Evolutionary conservation across 768 basidiomycete genomes (phyloP).

Genomic region (Mycena venus): DNA sequence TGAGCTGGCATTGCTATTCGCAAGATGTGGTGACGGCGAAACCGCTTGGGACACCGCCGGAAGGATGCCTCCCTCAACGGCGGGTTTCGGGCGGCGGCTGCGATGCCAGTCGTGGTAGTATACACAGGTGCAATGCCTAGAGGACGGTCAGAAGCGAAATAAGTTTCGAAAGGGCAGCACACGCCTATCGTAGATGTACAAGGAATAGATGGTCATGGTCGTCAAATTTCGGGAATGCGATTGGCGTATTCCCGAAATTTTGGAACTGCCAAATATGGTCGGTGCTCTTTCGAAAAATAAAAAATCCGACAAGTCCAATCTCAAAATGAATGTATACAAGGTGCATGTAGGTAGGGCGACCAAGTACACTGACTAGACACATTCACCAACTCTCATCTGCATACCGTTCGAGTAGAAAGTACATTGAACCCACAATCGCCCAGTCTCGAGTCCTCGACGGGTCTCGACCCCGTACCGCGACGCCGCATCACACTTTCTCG

Average conservation of each 20-base stretch:
- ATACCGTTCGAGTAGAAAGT: not conserved
- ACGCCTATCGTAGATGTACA: constrained; percentile 95
- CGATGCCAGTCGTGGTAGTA: constrained; percentile 98
- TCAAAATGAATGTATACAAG: not conserved
- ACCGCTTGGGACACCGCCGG: constrained; percentile 86
- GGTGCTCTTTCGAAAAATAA: too few species aligned
- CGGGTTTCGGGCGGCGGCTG: constrained; percentile 78
- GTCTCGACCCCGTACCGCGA: constrained; percentile 14
- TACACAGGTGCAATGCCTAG: constrained; percentile 90
- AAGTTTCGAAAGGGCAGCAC: constrained; percentile 37
- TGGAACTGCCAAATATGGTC: too few species aligned
- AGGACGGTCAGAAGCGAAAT: constrained; percentile 15
- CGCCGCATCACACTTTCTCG: constrained; percentile 43
- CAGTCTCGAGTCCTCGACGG: too few species aligned
- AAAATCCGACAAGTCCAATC: too few species aligned
- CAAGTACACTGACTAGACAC: not conserved
- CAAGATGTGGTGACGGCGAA: constrained; percentile 48
- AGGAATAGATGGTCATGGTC: constrained; percentile 88
- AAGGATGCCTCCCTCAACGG: constrained; percentile 79
- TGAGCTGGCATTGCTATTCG: constrained; percentile 42
- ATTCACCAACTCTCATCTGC: not conserved
- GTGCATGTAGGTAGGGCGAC: not conserved
- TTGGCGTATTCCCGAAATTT: too few species aligned
- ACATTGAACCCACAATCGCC: not conserved
- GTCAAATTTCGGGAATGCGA: constrained; percentile 14